Conservation (phyloP, 75 land plant species). For the Larix kaempferi region DNA sequence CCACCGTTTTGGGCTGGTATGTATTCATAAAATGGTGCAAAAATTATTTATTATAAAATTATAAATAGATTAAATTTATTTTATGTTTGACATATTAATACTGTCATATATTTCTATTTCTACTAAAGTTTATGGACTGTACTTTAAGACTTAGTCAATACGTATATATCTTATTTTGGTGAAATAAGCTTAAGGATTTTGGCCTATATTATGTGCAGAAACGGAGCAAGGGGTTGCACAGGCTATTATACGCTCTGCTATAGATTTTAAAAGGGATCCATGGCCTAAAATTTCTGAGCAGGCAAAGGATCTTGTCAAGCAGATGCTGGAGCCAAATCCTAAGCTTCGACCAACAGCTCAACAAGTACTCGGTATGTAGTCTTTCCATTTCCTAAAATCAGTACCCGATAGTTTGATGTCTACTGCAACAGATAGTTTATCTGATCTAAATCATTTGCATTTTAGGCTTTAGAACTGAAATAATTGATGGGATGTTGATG, state of each 20-base stretch:
- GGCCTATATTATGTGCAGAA: constrained; percentile 30
- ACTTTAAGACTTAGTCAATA: background rate
- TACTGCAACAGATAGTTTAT: background rate
- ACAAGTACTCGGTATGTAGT: constrained; percentile 56
- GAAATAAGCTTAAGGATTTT: background rate
- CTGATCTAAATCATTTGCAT: background rate
- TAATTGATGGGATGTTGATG: background rate
- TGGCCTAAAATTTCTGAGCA: constrained; percentile 79
- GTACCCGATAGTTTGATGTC: background rate
- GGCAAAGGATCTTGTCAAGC: constrained; percentile 71
- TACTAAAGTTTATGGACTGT: background rate
- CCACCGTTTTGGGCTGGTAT: constrained; percentile 86
- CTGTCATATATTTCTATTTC: constrained; percentile 2
- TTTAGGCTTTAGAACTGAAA: background rate
- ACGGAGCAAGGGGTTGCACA: constrained; percentile 89
- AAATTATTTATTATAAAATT: too few species aligned
- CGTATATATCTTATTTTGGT: background rate
- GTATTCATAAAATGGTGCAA: background rate
- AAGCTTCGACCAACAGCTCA: constrained; percentile 54
- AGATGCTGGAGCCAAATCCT: constrained; percentile 79
- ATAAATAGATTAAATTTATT: background rate
- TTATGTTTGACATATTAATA: background rate
- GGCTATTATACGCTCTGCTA: constrained; percentile 61
- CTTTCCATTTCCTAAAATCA: background rate
- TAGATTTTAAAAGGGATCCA: constrained; percentile 74